Evolutionary conservation across 139 green algal genomes (phyloP), one percentile per base, ranked within the genome.

Genomic region (Nannochloris sp.): DNA sequence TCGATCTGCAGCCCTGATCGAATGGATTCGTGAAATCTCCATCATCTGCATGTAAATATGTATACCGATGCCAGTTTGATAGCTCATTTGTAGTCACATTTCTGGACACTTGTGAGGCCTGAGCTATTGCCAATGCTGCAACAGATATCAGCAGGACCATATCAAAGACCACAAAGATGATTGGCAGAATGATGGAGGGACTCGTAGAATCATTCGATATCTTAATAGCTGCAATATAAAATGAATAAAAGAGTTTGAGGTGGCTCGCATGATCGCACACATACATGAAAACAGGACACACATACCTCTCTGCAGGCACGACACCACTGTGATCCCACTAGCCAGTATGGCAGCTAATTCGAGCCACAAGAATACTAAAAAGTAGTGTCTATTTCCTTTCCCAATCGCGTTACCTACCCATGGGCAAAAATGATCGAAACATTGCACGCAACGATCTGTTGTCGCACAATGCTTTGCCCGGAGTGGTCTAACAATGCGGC

Each of bases 71-170:
- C 84, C 85, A 92, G 79, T 98, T 98, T 11, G 87, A 83, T 31
- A 97, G 72, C 72, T 98, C 92, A 64, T 98, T 98, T 31, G 92
- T 98, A 5, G 92, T 98, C 16, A 97, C 71, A 73, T 98, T 98
- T 40, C 78, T 77, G 7, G 71, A 70, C 7, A 96, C 80, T 61
- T 88, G 81, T 23, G 25, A 62, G 4, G 80, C 79, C 71, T 97
- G 91, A 4, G 85, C 83, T 8, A 85, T 59, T 3, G 83, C 72
- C n/a, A 97, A 76, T 8, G 83, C 86, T 5, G 73, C 74, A 27
- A 97, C 88, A 15, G 75, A 83, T 50, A 95, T 75, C 7, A 84
- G 70, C 55, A 97, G 72, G 57, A 96, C 87, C 24, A 73, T 63
- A 64, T 95, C 83, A 2, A 81, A 21, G 3, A 95, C 67, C 5